Conservation (phyloP, 441 rosid genomes). For the Erodium trifolium region DNA sequence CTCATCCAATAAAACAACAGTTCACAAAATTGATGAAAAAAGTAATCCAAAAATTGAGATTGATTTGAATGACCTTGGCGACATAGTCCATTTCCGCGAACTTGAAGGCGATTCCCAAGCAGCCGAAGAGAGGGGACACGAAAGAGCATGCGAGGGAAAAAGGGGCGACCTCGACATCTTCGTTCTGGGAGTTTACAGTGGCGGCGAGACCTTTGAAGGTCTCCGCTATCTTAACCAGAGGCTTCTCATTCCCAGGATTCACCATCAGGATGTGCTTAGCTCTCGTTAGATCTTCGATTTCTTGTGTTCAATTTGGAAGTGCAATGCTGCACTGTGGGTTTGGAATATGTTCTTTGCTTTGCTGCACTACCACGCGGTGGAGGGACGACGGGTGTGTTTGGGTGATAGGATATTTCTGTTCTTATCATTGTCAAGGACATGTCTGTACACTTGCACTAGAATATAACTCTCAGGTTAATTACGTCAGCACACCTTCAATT, state of each 20-base stretch:
- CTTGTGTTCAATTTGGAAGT: background rate
- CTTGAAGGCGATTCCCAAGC: constrained; percentile 89
- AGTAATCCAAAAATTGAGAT: background rate
- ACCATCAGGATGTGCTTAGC: no score
- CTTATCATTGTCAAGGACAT: background rate
- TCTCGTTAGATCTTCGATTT: constrained; percentile 24
- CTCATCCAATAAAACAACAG: no score
- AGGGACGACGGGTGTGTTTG: background rate
- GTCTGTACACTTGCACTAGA: background rate
- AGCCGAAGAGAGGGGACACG: constrained; percentile 84
- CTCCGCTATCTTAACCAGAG: constrained; percentile 55
- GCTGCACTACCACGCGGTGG: background rate
- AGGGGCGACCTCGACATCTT: constrained; percentile 45
- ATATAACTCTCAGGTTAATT: background rate
- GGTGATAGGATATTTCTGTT: background rate
- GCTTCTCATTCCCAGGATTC: constrained; percentile 30
- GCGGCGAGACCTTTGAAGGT: constrained; percentile 63
- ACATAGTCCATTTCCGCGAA: constrained; percentile 92
- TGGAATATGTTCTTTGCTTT: background rate
- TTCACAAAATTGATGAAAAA: no score
- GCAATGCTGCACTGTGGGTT: background rate
- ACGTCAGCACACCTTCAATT: no score
- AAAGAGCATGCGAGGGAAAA: constrained; percentile 79
- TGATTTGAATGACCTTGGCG: constrained; percentile 48
- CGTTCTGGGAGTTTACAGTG: constrained; percentile 36